Conservation (phyloP, 495 filamentous ascomycete genomes). For the Penicillium soppii region DNA sequence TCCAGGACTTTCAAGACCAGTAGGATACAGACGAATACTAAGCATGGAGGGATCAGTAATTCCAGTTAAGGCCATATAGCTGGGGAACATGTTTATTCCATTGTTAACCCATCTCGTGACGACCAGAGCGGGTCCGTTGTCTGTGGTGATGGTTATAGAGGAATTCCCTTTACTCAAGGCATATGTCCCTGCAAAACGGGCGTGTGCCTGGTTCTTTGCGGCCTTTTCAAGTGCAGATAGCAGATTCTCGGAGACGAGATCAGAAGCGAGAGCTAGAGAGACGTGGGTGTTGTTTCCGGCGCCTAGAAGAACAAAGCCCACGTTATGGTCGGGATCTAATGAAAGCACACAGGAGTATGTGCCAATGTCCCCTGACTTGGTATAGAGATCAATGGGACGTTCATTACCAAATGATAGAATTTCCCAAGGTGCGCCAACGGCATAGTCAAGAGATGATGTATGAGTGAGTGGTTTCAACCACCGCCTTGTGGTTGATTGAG, state of each 20-base stretch:
- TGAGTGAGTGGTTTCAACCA: conserved; percentile 50
- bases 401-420: conserved; percentile 30
- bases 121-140: conserved; percentile 44
- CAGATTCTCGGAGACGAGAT: conserved; percentile 30
- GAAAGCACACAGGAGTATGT: conserved; percentile 46
- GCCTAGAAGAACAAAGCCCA: conserved; percentile 48
- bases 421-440: conserved; percentile 42
- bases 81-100: conserved; percentile 42
- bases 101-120: conserved; percentile 51
- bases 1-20: conserved; percentile 12
- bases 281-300: conserved; percentile 28
- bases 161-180: not conserved
- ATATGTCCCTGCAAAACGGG: conserved; percentile 45
- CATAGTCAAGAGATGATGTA: conserved; percentile 47
- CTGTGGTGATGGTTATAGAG: conserved; percentile 34
- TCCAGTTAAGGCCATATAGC: conserved; percentile 23
- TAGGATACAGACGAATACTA: conserved; percentile 50
- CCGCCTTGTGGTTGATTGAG: conserved; percentile 34
- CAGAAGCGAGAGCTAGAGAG: conserved; percentile 26
- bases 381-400: conserved; percentile 51
- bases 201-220: conserved; percentile 42
- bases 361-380: conserved; percentile 41
- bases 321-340: conserved; percentile 49
- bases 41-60: conserved; percentile 28
- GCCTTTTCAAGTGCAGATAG: conserved; percentile 42